phyloP scores from a whole-genome alignment of 2,329 filamentous ascomycete species.

The Amphichorda felina region DNA sequence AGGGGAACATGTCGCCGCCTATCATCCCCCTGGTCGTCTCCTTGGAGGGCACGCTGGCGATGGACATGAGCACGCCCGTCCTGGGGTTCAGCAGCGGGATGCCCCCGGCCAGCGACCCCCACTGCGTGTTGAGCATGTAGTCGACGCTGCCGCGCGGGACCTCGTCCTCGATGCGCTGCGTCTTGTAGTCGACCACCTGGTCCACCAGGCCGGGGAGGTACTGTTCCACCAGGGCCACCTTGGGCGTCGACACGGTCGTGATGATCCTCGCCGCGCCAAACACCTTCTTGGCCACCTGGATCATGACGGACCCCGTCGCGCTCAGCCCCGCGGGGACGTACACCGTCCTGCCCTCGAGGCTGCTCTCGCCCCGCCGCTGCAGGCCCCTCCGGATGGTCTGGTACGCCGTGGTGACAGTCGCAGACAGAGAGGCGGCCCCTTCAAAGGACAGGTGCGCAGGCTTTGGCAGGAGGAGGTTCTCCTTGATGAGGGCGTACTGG shows the following conservation, averaged over 20 bases:
- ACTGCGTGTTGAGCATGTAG: conserved; percentile 36
- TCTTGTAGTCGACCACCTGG: conserved; percentile 39
- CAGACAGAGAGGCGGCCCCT: conserved; percentile 22
- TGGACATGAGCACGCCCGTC: conserved; percentile 26
- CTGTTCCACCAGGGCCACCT: conserved; percentile 30
- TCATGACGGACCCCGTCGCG: conserved; percentile 29
- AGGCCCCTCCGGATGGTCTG: conserved; percentile 29
- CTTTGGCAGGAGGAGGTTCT: conserved; percentile 20
- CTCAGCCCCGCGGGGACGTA: conserved; percentile 38
- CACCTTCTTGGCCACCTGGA: conserved; percentile 37
- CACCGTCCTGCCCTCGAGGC: conserved; percentile 35
- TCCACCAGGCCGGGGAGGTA: conserved; percentile 31
- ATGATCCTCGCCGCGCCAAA: conserved; percentile 35
- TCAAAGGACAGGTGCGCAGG: conserved; percentile 18
- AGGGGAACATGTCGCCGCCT: conserved; percentile 16
- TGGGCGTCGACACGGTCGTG: conserved; percentile 38
- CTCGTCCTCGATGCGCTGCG: conserved; percentile 19
- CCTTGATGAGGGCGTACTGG: conserved; percentile 25
- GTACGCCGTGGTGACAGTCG: conserved; percentile 26
- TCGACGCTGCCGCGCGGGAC: conserved; percentile 33
- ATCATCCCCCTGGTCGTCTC: conserved; percentile 15
- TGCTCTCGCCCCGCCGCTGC: conserved; percentile 18
- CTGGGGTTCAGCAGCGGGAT: conserved; percentile 25
- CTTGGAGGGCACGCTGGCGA: conserved; percentile 23
- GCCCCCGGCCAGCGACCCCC: conserved; percentile 19